phyloP scores from a whole-genome alignment of 805 yeast species.

The Hanseniaspora guilliermondii region DNA sequence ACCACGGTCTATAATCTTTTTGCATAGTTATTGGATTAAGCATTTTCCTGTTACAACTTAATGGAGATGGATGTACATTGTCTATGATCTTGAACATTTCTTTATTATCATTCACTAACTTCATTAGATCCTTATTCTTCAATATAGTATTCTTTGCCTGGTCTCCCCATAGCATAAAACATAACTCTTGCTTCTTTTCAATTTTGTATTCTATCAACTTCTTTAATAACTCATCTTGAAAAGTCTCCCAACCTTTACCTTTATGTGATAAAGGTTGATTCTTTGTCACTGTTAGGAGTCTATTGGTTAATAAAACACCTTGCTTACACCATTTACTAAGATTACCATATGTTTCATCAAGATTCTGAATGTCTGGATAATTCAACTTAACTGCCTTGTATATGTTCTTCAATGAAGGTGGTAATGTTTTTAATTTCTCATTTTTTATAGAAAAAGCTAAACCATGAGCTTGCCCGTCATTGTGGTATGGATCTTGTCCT shows the following conservation, averaged over 20 bases:
- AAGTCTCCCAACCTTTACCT: slow-evolving; percentile 80
- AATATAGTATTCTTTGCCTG: slow-evolving; percentile 54
- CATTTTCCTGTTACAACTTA: slow-evolving; percentile 64
- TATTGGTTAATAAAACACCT: slow-evolving; percentile 79
- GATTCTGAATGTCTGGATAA: slow-evolving; percentile 51
- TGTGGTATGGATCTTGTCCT: slow-evolving; percentile 97
- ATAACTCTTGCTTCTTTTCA: slow-evolving; percentile 37
- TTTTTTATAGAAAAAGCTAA: slow-evolving; percentile 82
- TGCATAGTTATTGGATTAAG: slow-evolving; percentile 3
- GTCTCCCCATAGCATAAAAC: slow-evolving; percentile 69
- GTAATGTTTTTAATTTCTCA: slow-evolving; percentile 69
- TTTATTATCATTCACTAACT: slow-evolving; percentile 5
- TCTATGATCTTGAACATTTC: slow-evolving; percentile 41
- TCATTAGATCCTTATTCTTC: slow-evolving; percentile 6
- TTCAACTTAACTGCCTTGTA: slow-evolving; percentile 65
- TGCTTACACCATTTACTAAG: slow-evolving; percentile 72
- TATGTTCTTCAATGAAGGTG: slow-evolving; percentile 65
- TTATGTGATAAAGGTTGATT: slow-evolving; percentile 91
- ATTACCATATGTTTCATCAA: slow-evolving; percentile 41
- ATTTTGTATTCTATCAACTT: slow-evolving; percentile 37
- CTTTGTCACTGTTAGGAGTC: slow-evolving; percentile 82
- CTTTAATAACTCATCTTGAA: slow-evolving; percentile 62
- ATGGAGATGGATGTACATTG: slow-evolving; percentile 89
- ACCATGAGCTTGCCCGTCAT: slow-evolving; percentile 88
- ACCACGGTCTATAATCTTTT: slow-evolving; percentile 39